Conservation (phyloP, 2,329 filamentous ascomycete genomes). For the Penicillium corylophilum region DNA sequence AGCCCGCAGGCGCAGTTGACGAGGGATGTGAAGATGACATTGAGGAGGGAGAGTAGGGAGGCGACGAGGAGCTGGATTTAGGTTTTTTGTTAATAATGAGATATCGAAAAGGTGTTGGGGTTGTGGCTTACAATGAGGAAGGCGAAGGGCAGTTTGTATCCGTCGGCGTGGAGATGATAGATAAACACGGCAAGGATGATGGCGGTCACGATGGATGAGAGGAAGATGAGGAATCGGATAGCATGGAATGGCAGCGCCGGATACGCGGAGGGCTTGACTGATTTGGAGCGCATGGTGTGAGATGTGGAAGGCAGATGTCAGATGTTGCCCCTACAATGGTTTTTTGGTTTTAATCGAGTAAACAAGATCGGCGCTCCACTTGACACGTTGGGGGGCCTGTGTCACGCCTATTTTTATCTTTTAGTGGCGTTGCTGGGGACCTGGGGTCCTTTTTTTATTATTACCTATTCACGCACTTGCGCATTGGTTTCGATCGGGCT, state of each 20-base stretch:
- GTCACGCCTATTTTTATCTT: slow-evolving; percentile 48
- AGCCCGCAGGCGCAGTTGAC: slow-evolving; percentile 54
- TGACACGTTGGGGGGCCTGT: slow-evolving; percentile 73
- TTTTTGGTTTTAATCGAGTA: slow-evolving; percentile 15
- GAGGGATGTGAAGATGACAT: slow-evolving; percentile 49
- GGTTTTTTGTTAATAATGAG: slow-evolving; percentile 3
- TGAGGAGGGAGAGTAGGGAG: slow-evolving; percentile 53
- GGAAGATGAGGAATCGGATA: slow-evolving; percentile 41
- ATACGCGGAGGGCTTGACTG: slow-evolving; percentile 42
- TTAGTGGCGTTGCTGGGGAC: neutral
- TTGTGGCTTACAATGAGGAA: slow-evolving; percentile 55
- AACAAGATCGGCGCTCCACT: slow-evolving; percentile 46
- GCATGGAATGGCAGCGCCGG: slow-evolving; percentile 41
- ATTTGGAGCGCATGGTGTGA: slow-evolving; percentile 30
- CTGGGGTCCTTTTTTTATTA: neutral
- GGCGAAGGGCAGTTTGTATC: slow-evolving; percentile 57
- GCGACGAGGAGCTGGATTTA: slow-evolving; percentile 52
- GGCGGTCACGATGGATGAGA: slow-evolving; percentile 56
- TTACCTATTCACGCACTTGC: too few species aligned
- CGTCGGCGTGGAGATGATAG: slow-evolving; percentile 52
- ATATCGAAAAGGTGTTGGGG: neutral
- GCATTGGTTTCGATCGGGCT: too few species aligned
- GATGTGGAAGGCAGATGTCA: neutral
- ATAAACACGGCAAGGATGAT: slow-evolving; percentile 58
- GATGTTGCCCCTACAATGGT: slow-evolving; percentile 2